Base-by-base conservation (phyloP, 1,284 basidiomycete genomes). In the Tilletia horrida region DNA sequence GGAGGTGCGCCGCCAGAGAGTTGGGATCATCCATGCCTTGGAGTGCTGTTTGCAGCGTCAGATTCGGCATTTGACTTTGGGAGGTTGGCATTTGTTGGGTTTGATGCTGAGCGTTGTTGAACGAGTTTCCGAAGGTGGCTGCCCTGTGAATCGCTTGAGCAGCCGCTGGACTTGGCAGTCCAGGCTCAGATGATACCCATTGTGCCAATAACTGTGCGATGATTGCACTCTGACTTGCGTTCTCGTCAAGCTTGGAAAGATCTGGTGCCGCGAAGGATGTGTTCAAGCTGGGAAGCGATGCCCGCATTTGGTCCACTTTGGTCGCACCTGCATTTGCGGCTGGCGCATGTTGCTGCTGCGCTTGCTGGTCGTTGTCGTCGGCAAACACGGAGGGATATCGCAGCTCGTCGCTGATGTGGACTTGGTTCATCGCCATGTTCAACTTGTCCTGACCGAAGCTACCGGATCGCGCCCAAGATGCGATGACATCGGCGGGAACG, bases 391-490 rank as follows among this genome's bases (percentile, higher is more conserved):
- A 21, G 9, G 27, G 55, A 16, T 59, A 59, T 31, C 55, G 55
- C 14, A 13, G 29, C 27, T 59, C 55, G 55, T 59, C 55, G 55
- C 55, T 59, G 55, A 59, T 59, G 16, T 59, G 55, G 4, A 59
- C 55, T 27, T 59, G 55, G 35, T 59, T 29, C 13, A 59, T 25
- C 29, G 55, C 55, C 55, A 40, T 59, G 55, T 59, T 59, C 9
- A 59, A 27, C 29, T 59, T 59, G 55, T 59, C 55, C 29, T 59
- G 55, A 18, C 55, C 55, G 16, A 59, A 16, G 29, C 55, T 59
- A 2, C 25, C 55, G 14, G 55, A 59, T 8, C 55, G 55, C 27
- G 55, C 55, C 55, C 55, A 59, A 18, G 29, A 40, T 18, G 55
- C 55, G 16, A 59, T 27, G 29, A 35, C 18, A 3, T 35, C 55